Evolutionary conservation across 371 early-diverging fungal genomes (phyloP), one percentile per base, ranked within the genome.

Genomic region (Mortierella sp.): DNA sequence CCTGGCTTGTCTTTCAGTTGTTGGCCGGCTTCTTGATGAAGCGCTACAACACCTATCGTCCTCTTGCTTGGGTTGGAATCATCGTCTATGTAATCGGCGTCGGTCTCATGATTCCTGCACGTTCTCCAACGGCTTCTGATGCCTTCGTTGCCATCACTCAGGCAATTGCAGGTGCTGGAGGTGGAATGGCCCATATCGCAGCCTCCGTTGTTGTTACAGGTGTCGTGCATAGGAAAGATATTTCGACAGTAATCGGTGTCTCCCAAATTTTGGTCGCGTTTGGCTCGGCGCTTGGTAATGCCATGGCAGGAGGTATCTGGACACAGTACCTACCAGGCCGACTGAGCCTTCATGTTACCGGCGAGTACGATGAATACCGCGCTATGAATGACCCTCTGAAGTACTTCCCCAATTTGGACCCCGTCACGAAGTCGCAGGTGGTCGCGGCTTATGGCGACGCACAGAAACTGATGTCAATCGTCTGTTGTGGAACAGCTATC

Each of bases 31-130:
- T 68, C 29, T 50, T 83, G 25, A 83, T 85, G 80, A 79, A 68
- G 50, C 71, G 72, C 1, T 53, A 47, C 57, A 58, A 58, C 28
- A 37, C 26, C 19, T 25, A 30, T 44, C 45, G 66, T 28, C 48
- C 29, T n/a, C 11, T 66, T 18, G 29, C 58, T 23, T 66, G 66
- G 59, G 18, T 66, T 25, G 66, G 59, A 28, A 46, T 55, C 58
- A 26, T 57, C 26, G 23, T 66, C 59, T 56, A 66, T 19, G 71
- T 85, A 6, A 52, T 80, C 5, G 82, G 82, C 62, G 70, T 81
- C 29, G 82, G 81, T 30, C 64, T 83, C 23, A 85, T 83, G 82
- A 83, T 85, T 46, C 84, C 83, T 52, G 80, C 85, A 48, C 83
- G 85, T 57, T 63, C 63, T 28, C 82, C 82, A 21, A 48, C 59